Evolutionary conservation across 2,329 filamentous ascomycete species (phyloP).

Genomic region (Curvularia verruculosa): DNA sequence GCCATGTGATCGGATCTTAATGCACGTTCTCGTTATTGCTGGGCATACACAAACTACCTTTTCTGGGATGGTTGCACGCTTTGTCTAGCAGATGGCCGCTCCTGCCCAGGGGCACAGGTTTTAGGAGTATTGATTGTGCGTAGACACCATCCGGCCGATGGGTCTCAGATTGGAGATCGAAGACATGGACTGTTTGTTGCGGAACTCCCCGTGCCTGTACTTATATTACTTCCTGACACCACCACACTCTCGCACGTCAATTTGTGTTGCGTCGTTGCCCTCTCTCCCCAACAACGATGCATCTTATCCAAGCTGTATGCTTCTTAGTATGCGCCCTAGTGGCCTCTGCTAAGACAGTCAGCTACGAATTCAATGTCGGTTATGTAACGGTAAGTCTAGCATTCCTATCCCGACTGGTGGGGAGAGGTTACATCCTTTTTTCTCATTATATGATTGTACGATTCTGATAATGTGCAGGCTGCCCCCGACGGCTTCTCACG

Average conservation of each 20-base stretch:
- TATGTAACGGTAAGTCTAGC: slow-evolving; percentile 52
- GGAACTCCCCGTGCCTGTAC: not conserved
- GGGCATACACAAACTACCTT: not conserved
- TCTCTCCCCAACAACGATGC: slow-evolving; percentile 11
- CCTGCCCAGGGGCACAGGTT: slow-evolving; percentile 7
- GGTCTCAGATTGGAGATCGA: not conserved
- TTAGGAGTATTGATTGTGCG: slow-evolving; percentile 1
- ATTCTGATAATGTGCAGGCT: slow-evolving; percentile 4
- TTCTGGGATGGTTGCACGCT: slow-evolving; percentile 1
- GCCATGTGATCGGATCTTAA: not conserved
- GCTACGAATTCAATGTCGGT: slow-evolving; percentile 59
- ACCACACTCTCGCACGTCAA: not conserved
- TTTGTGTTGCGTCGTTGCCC: not conserved
- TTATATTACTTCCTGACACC: slow-evolving; percentile 5
- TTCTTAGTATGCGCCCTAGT: slow-evolving; percentile 17
- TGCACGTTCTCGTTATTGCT: not conserved
- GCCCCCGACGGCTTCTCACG: slow-evolving; percentile 70
- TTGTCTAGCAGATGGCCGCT: not conserved
- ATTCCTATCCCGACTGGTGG: too few relatives aligned
- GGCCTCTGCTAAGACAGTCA: slow-evolving; percentile 47
- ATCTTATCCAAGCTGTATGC: slow-evolving; percentile 2
- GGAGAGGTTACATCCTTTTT: not conserved
- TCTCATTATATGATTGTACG: too few relatives aligned
- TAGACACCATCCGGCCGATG: not conserved
- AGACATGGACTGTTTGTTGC: not conserved